Evolutionary conservation across 371 early-diverging fungal species (phyloP).

Genomic region (Conidiobolus coronatus): DNA sequence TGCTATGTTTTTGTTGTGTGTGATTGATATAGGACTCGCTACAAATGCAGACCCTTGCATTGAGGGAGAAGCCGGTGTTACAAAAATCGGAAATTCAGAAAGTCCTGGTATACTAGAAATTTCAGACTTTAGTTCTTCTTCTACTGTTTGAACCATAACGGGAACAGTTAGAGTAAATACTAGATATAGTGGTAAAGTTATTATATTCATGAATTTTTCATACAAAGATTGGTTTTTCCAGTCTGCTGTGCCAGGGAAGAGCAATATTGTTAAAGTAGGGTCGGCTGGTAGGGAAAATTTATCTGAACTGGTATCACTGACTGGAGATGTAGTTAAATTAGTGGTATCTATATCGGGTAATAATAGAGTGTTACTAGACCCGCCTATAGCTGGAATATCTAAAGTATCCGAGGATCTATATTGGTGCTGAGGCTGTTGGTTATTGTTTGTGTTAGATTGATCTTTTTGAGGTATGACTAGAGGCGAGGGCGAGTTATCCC

Average conservation of each 20-base stretch:
- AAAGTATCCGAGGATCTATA: too few relatives aligned
- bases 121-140: constrained; percentile 5
- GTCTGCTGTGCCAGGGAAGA: constrained; percentile 28
- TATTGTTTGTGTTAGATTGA: not conserved
- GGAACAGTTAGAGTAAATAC: constrained; percentile 26
- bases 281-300: not conserved
- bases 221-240: constrained; percentile 22
- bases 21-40: too few relatives aligned
- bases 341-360: too few relatives aligned
- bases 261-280: constrained; percentile 3
- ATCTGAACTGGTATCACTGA: not conserved
- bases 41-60: too few relatives aligned
- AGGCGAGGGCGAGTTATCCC: not conserved
- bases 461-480: not conserved
- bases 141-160: constrained; percentile 20
- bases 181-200: constrained; percentile 26
- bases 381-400: too few relatives aligned
- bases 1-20: constrained; percentile 10
- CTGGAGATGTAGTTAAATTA: too few relatives aligned
- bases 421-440: too few relatives aligned
- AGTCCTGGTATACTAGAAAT: too few relatives aligned
- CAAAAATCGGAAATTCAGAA: too few relatives aligned
- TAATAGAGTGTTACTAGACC: too few relatives aligned
- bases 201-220: constrained; percentile 21
- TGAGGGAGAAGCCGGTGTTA: too few relatives aligned